Conservation (phyloP, 371 early-diverging fungal species). For the Mucor mucedo region DNA sequence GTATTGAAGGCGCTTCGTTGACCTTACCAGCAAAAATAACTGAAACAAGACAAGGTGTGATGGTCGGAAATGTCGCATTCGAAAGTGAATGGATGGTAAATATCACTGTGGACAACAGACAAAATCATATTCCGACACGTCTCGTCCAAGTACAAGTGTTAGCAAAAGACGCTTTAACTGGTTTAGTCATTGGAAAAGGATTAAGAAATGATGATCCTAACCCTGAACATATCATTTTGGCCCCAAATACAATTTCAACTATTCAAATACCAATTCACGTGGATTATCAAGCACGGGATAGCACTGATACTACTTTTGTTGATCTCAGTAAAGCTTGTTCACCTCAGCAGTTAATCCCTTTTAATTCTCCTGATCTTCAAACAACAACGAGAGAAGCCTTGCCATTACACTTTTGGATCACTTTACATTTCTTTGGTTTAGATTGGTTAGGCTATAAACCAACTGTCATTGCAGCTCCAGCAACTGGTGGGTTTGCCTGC, state of each 20-base stretch:
- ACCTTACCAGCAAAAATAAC: constrained; percentile 38
- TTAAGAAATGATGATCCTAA: constrained; percentile 29
- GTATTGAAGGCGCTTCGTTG: constrained; percentile 51
- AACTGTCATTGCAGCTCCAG: constrained; percentile 47
- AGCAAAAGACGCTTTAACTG: constrained; percentile 49
- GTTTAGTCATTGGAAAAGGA: constrained; percentile 45
- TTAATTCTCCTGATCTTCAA: constrained; percentile 11
- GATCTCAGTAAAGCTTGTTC: constrained; percentile 41
- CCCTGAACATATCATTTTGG: constrained; percentile 26
- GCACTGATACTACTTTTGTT: constrained; percentile 45
- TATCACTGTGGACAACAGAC: constrained; percentile 46
- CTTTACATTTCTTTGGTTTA: constrained; percentile 42
- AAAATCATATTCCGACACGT: constrained; percentile 46
- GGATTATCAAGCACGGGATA: constrained; percentile 49
- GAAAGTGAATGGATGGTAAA: constrained; percentile 55
- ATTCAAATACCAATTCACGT: constrained; percentile 42
- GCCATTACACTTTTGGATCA: constrained; percentile 51
- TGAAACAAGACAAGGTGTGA: constrained; percentile 41
- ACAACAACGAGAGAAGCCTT: constrained; percentile 29
- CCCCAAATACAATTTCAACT: constrained; percentile 39
- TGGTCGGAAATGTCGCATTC: constrained; percentile 50
- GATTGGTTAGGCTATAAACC: constrained; percentile 50
- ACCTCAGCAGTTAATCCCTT: constrained; percentile 20
- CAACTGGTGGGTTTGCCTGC: constrained; percentile 51
- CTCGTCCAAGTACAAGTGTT: constrained; percentile 35